Conservation (phyloP, 768 basidiomycete genomes). For the Lyophyllum semitale region DNA sequence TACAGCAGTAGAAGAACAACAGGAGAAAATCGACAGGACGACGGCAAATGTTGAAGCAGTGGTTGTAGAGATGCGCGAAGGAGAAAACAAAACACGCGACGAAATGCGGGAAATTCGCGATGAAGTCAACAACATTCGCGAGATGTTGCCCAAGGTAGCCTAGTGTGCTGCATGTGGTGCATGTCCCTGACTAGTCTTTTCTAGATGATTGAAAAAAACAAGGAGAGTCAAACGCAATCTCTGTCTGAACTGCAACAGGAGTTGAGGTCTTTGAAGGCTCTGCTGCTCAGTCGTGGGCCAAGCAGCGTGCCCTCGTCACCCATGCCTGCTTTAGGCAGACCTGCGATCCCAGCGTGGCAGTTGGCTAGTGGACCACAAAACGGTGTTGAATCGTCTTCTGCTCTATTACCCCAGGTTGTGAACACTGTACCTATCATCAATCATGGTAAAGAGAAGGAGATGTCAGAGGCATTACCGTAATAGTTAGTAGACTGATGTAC, state of each 20-base stretch:
- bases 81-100: conserved; percentile 76
- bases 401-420: conserved; percentile 9
- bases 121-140: conserved; percentile 86
- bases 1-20: conserved; percentile 75
- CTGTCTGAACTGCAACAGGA: conserved; percentile 90
- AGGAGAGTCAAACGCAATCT: conserved; percentile 81
- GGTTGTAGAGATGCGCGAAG: conserved; percentile 74
- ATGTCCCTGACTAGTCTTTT: conserved; percentile 1
- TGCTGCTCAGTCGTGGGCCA: conserved; percentile 76
- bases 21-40: conserved; percentile 67
- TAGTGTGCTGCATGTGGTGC: conserved; percentile 5
- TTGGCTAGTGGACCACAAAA: conserved; percentile 47
- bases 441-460: conserved; percentile 66
- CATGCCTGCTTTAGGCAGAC: conserved; percentile 56
- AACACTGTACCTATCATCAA: conserved; percentile 15
- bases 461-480: conserved; percentile 10
- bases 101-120: conserved; percentile 92
- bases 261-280: conserved; percentile 89
- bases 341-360: conserved; percentile 92
- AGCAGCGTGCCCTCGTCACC: conserved; percentile 49
- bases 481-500: no score
- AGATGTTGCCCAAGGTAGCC: conserved; percentile 88
- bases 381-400: conserved; percentile 3
- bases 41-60: conserved; percentile 72
- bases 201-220: conserved; percentile 94